phyloP scores from a whole-genome alignment of 164 flowering plant species.

The Euptelea pleiosperma region DNA sequence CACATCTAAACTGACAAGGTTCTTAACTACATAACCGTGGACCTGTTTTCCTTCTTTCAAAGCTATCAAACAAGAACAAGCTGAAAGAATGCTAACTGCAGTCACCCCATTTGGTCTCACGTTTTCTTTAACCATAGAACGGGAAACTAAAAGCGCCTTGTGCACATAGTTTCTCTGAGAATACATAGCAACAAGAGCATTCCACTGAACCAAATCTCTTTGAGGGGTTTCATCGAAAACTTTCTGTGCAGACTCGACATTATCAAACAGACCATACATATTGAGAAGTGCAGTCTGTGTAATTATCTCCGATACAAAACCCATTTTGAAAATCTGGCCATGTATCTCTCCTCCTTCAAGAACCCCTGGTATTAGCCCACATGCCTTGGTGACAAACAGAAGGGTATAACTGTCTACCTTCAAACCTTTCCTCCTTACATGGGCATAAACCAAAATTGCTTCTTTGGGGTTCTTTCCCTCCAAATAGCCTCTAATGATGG shows the following conservation, averaged over 20 bases:
- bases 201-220: slow-evolving; percentile 35
- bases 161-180: slow-evolving; percentile 14
- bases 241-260: slow-evolving; percentile 16
- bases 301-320: slow-evolving; percentile 28
- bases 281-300: slow-evolving; percentile 27
- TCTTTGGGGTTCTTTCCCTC: slow-evolving; percentile 22
- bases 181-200: slow-evolving; percentile 30
- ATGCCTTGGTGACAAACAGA: slow-evolving; percentile 30
- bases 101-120: slow-evolving; percentile 29
- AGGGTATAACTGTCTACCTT: slow-evolving; percentile 29
- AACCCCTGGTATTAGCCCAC: slow-evolving; percentile 16
- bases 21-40: slow-evolving; percentile 29
- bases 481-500: slow-evolving; percentile 32
- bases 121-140: slow-evolving; percentile 19
- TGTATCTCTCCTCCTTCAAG: slow-evolving; percentile 28
- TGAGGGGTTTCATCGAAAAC: slow-evolving; percentile 32
- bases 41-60: slow-evolving; percentile 26
- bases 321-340: slow-evolving; percentile 30
- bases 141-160: slow-evolving; percentile 19
- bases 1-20: slow-evolving; percentile 21
- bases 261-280: slow-evolving; percentile 29
- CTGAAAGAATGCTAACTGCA: slow-evolving; percentile 31
- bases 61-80: slow-evolving; percentile 29
- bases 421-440: slow-evolving; percentile 24
- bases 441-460: slow-evolving; percentile 29